phyloP scores from a whole-genome alignment of 73 alveolate species.

The Paramecium caudatum region DNA sequence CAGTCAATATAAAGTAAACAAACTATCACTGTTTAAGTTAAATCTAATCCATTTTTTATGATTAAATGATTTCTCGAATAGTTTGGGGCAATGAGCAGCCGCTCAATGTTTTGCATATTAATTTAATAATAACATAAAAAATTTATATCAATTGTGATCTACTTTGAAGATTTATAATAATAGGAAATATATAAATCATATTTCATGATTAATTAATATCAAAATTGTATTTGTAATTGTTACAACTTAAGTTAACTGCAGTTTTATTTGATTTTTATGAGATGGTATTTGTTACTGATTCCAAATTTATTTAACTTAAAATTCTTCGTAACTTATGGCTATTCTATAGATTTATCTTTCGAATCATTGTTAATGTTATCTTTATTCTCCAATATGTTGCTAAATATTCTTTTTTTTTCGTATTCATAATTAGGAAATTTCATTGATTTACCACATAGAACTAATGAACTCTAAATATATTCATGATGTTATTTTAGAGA shows the following conservation, averaged over 20 bases:
- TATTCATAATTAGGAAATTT: background rate
- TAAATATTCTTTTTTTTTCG: slow-evolving; percentile 30
- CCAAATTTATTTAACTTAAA: slow-evolving; percentile 35
- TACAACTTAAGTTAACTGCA: slow-evolving; percentile 37
- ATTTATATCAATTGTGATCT: no score
- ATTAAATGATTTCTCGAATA: background rate
- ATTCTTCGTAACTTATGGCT: background rate
- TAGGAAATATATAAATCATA: no score
- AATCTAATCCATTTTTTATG: background rate
- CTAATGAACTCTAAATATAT: background rate
- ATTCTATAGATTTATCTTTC: slow-evolving; percentile 21
- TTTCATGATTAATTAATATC: no score
- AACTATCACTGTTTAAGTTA: background rate
- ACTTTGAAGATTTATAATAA: no score
- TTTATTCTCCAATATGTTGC: slow-evolving; percentile 23
- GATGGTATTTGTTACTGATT: slow-evolving; percentile 6
- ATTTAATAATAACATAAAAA: no score
- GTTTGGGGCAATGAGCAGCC: background rate
- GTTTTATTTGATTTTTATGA: slow-evolving; percentile 52
- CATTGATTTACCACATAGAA: slow-evolving; percentile 57
- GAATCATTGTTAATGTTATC: slow-evolving; percentile 15
- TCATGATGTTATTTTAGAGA: background rate
- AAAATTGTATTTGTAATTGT: background rate
- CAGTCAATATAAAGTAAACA: background rate
- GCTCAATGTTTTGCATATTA: background rate